Evolutionary conservation across 2,329 filamentous ascomycete species (phyloP).

Genomic region (Purpureocillium takamizusanense): DNA sequence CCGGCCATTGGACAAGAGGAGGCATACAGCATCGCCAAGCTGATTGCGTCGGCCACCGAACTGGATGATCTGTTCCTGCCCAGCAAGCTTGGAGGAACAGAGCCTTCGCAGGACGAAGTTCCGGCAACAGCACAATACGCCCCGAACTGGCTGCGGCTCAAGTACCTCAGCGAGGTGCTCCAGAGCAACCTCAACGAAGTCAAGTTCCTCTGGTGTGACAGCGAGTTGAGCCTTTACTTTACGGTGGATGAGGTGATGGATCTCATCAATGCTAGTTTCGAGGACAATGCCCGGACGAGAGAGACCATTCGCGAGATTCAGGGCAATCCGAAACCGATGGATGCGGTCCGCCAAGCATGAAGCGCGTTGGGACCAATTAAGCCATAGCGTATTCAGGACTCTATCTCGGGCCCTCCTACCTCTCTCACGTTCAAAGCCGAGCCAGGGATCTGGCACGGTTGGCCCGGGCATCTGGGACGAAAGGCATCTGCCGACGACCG

Average conservation of each 20-base stretch:
- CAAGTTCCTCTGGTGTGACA: slow-evolving; percentile 54
- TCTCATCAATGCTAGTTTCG: slow-evolving; percentile 54
- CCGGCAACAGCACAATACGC: slow-evolving; percentile 53
- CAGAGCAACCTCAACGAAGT: slow-evolving; percentile 60
- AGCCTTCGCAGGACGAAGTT: slow-evolving; percentile 27
- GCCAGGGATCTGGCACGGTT: too few species aligned
- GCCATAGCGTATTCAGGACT: too few species aligned
- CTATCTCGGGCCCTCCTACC: too few species aligned
- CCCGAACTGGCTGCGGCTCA: slow-evolving; percentile 52
- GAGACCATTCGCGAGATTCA: slow-evolving; percentile 51
- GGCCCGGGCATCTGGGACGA: too few species aligned
- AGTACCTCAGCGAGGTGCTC: slow-evolving; percentile 55
- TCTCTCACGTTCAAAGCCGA: too few species aligned
- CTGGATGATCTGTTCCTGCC: slow-evolving; percentile 53
- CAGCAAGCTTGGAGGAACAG: slow-evolving; percentile 21
- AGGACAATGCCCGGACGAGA: slow-evolving; percentile 49
- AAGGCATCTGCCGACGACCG: too few species aligned
- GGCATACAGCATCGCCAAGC: slow-evolving; percentile 49
- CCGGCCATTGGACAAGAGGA: slow-evolving; percentile 54
- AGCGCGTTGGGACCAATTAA: not conserved
- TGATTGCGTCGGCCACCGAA: slow-evolving; percentile 47
- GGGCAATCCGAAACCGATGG: slow-evolving; percentile 34
- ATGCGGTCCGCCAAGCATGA: slow-evolving; percentile 1
- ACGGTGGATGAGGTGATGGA: slow-evolving; percentile 52
- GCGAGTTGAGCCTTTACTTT: slow-evolving; percentile 57